These are phyloP conservation scores for Metschnikowia cerradonensis DNA, from an alignment of 805 yeast species.

Conservation along the genomic window DNA sequence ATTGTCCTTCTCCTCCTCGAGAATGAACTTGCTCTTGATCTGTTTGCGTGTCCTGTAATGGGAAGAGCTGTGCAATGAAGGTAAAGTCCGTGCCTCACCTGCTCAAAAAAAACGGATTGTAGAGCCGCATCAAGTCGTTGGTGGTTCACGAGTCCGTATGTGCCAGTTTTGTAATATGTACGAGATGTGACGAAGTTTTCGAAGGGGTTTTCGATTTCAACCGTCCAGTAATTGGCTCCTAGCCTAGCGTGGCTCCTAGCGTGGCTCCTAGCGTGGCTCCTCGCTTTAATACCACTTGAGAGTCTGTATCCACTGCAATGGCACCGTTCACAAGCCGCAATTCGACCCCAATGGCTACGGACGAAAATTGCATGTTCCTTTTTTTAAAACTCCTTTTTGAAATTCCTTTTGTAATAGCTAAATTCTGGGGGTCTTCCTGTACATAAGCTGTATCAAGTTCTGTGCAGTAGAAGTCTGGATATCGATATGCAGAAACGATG, in stretches of 20 bases:
- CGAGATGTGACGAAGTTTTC: constrained; percentile 73
- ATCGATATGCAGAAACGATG: too few species aligned
- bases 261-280: too few species aligned
- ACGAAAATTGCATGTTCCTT: too few species aligned
- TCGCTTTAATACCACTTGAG: constrained; percentile 58
- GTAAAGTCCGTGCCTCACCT: constrained; percentile 97
- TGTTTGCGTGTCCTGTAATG: constrained; percentile 81
- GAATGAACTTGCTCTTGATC: constrained; percentile 76
- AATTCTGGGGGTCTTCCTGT: too few species aligned
- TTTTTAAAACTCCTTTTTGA: too few species aligned
- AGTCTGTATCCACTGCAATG: constrained; percentile 58
- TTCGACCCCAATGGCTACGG: too few species aligned
- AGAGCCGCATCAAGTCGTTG: constrained; percentile 71
- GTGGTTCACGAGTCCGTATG: constrained; percentile 82
- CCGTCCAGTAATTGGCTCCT: constrained; percentile 50
- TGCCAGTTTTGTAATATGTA: constrained; percentile 64
- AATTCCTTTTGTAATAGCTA: too few species aligned
- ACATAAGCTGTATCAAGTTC: too few species aligned
- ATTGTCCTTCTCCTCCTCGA: constrained; percentile 68
- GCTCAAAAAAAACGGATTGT: constrained; percentile 63
- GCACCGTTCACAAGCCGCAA: constrained; percentile 45
- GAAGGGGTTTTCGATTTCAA: constrained; percentile 62
- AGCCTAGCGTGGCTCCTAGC: constrained; percentile 9
- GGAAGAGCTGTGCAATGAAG: constrained; percentile 81
- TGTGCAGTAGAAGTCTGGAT: too few species aligned